These are phyloP conservation scores for Delphinella strobiligena DNA, from an alignment of 2,329 filamentous ascomycete species.

Conservation along the genomic window DNA sequence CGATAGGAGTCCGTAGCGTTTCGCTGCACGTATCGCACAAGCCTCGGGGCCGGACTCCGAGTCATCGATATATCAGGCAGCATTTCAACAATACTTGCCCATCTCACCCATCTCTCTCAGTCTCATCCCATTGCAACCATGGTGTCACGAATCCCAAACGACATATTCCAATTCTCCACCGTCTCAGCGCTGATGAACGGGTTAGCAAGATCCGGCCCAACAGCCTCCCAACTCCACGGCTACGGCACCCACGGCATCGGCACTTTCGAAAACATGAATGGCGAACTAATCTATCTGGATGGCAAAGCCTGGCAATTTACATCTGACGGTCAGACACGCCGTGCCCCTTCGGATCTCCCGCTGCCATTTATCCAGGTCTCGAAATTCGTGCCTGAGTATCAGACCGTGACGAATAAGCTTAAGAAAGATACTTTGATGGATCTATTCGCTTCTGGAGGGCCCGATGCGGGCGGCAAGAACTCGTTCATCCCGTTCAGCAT, in stretches of 20 bases:
- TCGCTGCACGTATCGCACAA: no score
- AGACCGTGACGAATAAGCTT: conserved; percentile 14
- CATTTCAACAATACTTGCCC: not conserved
- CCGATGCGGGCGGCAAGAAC: conserved; percentile 19
- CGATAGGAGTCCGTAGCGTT: no score
- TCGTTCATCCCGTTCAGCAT: conserved; percentile 29
- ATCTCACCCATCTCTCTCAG: not conserved
- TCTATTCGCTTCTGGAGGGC: not conserved
- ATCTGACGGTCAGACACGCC: conserved; percentile 18
- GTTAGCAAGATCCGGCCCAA: conserved; percentile 23
- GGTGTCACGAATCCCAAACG: conserved; percentile 30
- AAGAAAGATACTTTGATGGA: conserved; percentile 14
- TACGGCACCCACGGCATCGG: conserved; percentile 33
- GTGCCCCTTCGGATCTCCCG: conserved; percentile 21
- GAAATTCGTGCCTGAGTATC: conserved; percentile 25
- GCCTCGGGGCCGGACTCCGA: no score
- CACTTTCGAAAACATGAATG: conserved; percentile 23
- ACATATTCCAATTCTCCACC: conserved; percentile 33
- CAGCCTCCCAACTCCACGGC: conserved; percentile 24
- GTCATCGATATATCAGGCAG: no score
- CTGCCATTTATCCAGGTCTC: conserved; percentile 31
- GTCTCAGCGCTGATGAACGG: conserved; percentile 24
- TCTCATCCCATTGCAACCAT: conserved; percentile 8
- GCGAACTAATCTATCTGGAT: conserved; percentile 25
- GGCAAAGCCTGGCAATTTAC: conserved; percentile 21